These are phyloP conservation scores for Punctularia strigosozonata DNA, from an alignment of 768 basidiomycete species.

Conservation along the genomic window DNA sequence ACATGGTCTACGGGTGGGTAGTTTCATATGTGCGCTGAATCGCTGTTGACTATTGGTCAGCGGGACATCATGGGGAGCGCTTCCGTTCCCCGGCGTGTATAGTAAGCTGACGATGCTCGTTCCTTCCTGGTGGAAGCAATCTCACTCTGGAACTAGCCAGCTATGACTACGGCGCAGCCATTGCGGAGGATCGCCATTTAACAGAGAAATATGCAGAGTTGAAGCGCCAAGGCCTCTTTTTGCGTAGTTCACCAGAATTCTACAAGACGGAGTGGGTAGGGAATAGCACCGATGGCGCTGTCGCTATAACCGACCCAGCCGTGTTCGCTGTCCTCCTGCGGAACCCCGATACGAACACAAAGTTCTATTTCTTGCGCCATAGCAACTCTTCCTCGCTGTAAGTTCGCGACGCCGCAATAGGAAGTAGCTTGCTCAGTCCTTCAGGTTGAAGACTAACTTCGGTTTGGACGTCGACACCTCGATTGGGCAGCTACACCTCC, in stretches of 20 bases:
- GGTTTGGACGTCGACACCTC: constrained; percentile 47
- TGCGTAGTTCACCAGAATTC: constrained; percentile 70
- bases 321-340: constrained; percentile 50
- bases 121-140: background rate
- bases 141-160: constrained; percentile 29
- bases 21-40: background rate
- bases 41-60: constrained; percentile 21
- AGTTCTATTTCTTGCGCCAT: constrained; percentile 66
- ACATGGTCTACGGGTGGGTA: constrained; percentile 70
- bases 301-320: constrained; percentile 27
- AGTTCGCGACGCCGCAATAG: constrained; percentile 11
- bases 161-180: constrained; percentile 74
- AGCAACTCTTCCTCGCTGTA: constrained; percentile 55
- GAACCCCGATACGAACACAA: constrained; percentile 55
- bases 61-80: constrained; percentile 77
- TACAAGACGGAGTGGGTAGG: constrained; percentile 71
- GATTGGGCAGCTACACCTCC: constrained; percentile 40
- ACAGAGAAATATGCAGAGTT: constrained; percentile 65
- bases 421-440: constrained; percentile 5
- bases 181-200: constrained; percentile 56
- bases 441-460: constrained; percentile 40
- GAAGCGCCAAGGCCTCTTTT: constrained; percentile 67
- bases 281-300: constrained; percentile 40
- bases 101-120: constrained; percentile 19
- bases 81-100: constrained; percentile 70